Conservation (phyloP, 345 rosid species). For the Eucalyptus sp. region DNA sequence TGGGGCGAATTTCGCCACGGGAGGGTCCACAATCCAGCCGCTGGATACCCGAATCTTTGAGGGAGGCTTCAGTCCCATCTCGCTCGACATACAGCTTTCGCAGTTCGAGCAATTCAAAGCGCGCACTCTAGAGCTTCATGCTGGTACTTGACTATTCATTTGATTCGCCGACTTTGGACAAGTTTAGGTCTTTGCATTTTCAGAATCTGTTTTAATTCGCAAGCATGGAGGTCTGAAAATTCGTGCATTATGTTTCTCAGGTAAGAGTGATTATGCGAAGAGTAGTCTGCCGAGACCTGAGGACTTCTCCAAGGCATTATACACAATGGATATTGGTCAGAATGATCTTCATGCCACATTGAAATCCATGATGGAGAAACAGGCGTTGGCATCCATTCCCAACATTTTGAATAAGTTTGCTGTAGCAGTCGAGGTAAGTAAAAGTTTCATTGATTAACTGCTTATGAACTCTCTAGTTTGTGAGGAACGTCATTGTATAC, state of each 20-base stretch:
- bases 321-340: slow-evolving; percentile 89
- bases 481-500: neutral
- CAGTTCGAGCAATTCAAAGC: slow-evolving; percentile 72
- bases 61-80: slow-evolving; percentile 79
- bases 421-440: slow-evolving; percentile 27
- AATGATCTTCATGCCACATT: slow-evolving; percentile 86
- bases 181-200: slow-evolving; percentile 15
- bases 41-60: slow-evolving; percentile 70
- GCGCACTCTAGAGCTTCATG: slow-evolving; percentile 29
- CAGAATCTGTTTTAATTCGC: neutral
- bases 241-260: slow-evolving; percentile 8
- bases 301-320: slow-evolving; percentile 77
- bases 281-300: slow-evolving; percentile 64
- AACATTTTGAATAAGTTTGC: slow-evolving; percentile 63
- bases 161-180: slow-evolving; percentile 4
- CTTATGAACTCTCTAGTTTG: neutral
- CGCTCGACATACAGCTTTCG: slow-evolving; percentile 72
- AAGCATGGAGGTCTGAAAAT: neutral
- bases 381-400: slow-evolving; percentile 53
- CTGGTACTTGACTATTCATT: neutral
- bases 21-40: slow-evolving; percentile 84
- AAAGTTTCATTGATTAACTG: neutral
- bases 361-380: slow-evolving; percentile 50
- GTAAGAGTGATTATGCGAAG: slow-evolving; percentile 27
- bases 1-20: slow-evolving; percentile 87